Percentiles rank a stretch among this genome's conserved stretches.
These are phyloP conservation scores for Stenocarpella maydis DNA, from an alignment of 2,329 filamentous ascomycete species.

Conservation along the genomic window DNA sequence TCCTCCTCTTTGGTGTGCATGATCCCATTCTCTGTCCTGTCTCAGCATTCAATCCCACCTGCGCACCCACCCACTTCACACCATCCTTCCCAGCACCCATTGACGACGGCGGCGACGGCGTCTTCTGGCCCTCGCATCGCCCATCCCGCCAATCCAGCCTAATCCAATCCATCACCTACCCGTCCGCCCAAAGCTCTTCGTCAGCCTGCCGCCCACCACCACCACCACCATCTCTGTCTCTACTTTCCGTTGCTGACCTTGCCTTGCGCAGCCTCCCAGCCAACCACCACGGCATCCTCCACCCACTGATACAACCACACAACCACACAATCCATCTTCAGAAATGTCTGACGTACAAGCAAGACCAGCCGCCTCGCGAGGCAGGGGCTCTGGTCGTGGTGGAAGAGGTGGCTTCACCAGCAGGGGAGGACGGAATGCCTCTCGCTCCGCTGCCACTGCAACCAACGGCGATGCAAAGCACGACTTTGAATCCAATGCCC, in stretches of 20 bases:
- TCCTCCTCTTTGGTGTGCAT: constrained; percentile 3
- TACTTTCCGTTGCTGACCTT: constrained; percentile 17
- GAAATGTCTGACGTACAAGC: constrained; percentile 95
- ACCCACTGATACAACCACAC: constrained; percentile 38
- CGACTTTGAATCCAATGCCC: constrained; percentile 62
- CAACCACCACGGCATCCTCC: neutral
- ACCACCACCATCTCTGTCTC: too few species aligned
- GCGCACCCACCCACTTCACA: constrained; percentile 9
- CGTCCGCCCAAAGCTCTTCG: constrained; percentile 7
- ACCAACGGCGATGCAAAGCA: constrained; percentile 77
- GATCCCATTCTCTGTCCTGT: constrained; percentile 13
- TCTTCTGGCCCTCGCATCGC: constrained; percentile 1
- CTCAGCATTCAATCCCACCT: constrained; percentile 3
- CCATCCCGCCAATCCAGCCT: constrained; percentile 22
- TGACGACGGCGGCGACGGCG: constrained; percentile 13
- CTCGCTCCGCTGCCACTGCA: constrained; percentile 62
- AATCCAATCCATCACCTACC: constrained; percentile 12
- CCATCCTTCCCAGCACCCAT: constrained; percentile 20
- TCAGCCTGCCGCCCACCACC: neutral
- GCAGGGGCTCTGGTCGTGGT: constrained; percentile 70
- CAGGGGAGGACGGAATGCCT: constrained; percentile 77
- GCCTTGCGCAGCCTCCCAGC: constrained; percentile 25
- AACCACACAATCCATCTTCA: constrained; percentile 48
- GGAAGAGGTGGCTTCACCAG: constrained; percentile 43
- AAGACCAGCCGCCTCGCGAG: constrained; percentile 83